Conservation (phyloP, 495 filamentous ascomycete genomes). For the Daldinia bambusicola region DNA sequence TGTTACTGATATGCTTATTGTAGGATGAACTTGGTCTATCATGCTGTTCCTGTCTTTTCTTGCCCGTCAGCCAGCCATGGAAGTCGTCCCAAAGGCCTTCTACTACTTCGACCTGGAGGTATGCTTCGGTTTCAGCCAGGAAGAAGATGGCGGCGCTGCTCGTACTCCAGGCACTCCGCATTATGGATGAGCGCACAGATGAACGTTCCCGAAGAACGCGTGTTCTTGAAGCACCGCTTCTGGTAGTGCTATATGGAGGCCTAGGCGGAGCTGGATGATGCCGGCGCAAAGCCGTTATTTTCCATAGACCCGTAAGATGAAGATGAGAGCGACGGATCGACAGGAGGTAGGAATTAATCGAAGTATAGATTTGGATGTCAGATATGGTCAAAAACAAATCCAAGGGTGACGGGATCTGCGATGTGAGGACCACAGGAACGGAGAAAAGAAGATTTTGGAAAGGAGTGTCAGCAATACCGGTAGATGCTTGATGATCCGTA, state of each 20-base stretch:
- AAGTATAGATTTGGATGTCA: constrained; percentile 81
- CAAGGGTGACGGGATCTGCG: constrained; percentile 80
- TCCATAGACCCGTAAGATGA: constrained; percentile 83
- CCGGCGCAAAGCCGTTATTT: constrained; percentile 77
- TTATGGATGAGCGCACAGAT: constrained; percentile 65
- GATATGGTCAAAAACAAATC: constrained; percentile 84
- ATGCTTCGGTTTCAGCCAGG: constrained; percentile 82
- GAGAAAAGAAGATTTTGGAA: constrained; percentile 89
- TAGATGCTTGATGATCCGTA: constrained; percentile 38
- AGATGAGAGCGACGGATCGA: constrained; percentile 84
- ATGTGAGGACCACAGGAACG: constrained; percentile 72
- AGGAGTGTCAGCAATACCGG: constrained; percentile 55
- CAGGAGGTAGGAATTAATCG: constrained; percentile 86
- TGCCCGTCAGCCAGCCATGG: constrained; percentile 58
- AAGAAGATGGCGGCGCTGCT: constrained; percentile 85
- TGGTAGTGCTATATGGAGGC: constrained; percentile 69
- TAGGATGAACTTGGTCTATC: constrained; percentile 16
- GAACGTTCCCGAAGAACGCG: constrained; percentile 66
- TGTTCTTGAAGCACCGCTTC: constrained; percentile 64
- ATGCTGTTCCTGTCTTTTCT: constrained; percentile 37
- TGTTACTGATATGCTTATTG: background rate
- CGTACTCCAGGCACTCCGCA: constrained; percentile 88
- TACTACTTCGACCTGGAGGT: constrained; percentile 90
- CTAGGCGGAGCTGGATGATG: constrained; percentile 75
- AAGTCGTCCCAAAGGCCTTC: constrained; percentile 79